Base-by-base conservation (phyloP, 345 rosid genomes). In the Melastoma malabathricum region DNA sequence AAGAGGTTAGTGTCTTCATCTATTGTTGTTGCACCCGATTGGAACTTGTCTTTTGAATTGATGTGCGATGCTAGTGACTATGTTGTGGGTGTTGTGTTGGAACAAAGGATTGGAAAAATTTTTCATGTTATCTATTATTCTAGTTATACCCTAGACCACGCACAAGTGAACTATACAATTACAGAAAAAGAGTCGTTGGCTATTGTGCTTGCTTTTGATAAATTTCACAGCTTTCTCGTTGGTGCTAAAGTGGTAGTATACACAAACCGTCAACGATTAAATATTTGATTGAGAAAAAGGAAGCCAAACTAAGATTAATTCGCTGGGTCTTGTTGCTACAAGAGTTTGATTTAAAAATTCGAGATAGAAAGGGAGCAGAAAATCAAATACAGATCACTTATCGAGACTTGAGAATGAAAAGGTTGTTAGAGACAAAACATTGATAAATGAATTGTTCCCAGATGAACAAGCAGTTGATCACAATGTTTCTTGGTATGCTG, bases 331-430 rank as follows among this genome's bases (percentile, higher is more conserved):
- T 22, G 25, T 22, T 22, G 25, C 4, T 22, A 22, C 18, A 44
- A 43, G 55, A 59, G n/a, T 45, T 52, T 29, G 46, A 52, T 18
- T 3, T 52, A 6, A 51, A 60, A 4, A 45, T 60, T 2, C 29
- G 8, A 14, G 47, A 45, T 8, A 46, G 14, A 15, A 60, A 60
- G 3, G 57, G 44, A 12, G 0, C 6, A 2, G 15, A 52, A 38
- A 52, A 52, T 44, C 15, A 23, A 2, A 31, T 43, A 14, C 44
- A 1, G 18, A 60, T 27, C 51, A 60, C 10, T 19, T 45, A 3
- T 51, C 46, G 2, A n/a, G 44, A 10, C 4, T 22, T 1, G 25
- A 22, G 25, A 18, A 47, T 10, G 18, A 47, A 10, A n/a, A 47
- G n/a, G n/a, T n/a, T n/a, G 5, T 3, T 2, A 29, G 18, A 2